phyloP scores from a whole-genome alignment of 2,329 filamentous ascomycete species.

The Pseudocercospora ulei region DNA sequence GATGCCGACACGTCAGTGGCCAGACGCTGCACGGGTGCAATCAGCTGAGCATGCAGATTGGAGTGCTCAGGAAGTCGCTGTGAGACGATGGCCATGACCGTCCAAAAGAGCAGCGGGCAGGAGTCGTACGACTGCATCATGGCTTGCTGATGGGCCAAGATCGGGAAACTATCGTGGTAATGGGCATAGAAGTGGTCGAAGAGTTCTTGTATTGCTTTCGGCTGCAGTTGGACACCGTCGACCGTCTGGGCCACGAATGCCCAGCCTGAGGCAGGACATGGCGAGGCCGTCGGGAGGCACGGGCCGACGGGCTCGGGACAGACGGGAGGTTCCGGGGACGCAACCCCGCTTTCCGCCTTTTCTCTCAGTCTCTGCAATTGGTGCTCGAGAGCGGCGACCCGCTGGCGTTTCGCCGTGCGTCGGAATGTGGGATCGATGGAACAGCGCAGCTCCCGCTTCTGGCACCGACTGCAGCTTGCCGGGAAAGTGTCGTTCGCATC shows the following conservation, averaged over 20 bases:
- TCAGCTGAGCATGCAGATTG: not conserved
- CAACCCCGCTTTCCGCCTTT: slow-evolving; percentile 1
- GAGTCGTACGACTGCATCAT: slow-evolving; percentile 6
- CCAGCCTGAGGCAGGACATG: slow-evolving; percentile 1
- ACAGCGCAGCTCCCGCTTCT: slow-evolving; percentile 9
- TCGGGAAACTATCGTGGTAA: slow-evolving; percentile 11
- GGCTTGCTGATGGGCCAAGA: slow-evolving; percentile 3
- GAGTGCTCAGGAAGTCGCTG: not conserved
- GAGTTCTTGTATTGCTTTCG: slow-evolving; percentile 2
- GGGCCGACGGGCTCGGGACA: not conserved
- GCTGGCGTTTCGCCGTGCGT: slow-evolving; percentile 9
- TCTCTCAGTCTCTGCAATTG: slow-evolving; percentile 4
- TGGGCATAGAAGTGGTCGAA: slow-evolving; percentile 11
- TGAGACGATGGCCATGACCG: slow-evolving; percentile 5
- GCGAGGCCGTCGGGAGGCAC: not conserved
- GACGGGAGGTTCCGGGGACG: slow-evolving; percentile 1
- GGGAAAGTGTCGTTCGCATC: slow-evolving; percentile 11
- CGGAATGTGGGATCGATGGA: slow-evolving; percentile 12
- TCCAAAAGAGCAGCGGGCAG: slow-evolving; percentile 9
- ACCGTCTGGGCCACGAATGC: slow-evolving; percentile 4
- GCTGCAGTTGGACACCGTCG: slow-evolving; percentile 3
- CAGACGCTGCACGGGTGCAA: slow-evolving; percentile 6
- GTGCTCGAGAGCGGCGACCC: slow-evolving; percentile 5
- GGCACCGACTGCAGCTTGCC: slow-evolving; percentile 6
- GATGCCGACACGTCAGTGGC: slow-evolving; percentile 7